Evolutionary conservation across 805 yeast species (phyloP), one percentile per base, ranked within the genome.

Genomic region (Blastobotrys peoriensis): DNA sequence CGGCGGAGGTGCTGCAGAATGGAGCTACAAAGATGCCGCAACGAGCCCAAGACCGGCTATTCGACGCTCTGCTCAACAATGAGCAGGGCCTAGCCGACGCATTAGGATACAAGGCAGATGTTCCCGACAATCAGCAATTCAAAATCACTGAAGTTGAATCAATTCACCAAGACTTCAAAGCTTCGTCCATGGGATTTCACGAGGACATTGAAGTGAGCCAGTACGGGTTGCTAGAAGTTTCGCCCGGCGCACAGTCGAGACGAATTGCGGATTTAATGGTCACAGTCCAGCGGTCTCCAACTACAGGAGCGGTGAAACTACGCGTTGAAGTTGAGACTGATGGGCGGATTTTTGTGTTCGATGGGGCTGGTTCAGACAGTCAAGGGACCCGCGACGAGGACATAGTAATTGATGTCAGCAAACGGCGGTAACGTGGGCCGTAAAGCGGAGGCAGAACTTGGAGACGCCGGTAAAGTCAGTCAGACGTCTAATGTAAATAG

Each of bases 101-200:
- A 16, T 33, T 53, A 36, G 50, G 50, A 3, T 27, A 45, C 16
- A 40, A 34, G 23, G 28, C 40, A 2, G 43, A 35, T 18, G 20
- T 33, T n/a, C 41, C 38, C 28, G 18, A 47, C 20, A 44, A 27
- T 13, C 21, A 43, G 3, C 27, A 22, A 15, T 15, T 48, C 19
- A 39, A 44, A 23, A 49, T 52, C 45, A 51, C 57, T 5, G 46
- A 41, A 6, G 47, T 51, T 2, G 54, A 54, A 33, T 27, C 46
- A 2, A 44, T 53, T 13, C 52, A 53, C 23, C 55, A 54, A 40
- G 58, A 54, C 33, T 54, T 49, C 43, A 45, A 49, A 19, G 49
- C 49, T 5, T 53, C 57, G 5, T 30, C 47, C 10, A 40, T 33
- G 33, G 57, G 56, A 10, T 42, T 52, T 23, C 48, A 49, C 17